A percentile compares a stretch with the other conserved stretches of the same genome.
Conservation (phyloP, 805 yeast genomes). For the Teunomyces barrocoloradensis region DNA sequence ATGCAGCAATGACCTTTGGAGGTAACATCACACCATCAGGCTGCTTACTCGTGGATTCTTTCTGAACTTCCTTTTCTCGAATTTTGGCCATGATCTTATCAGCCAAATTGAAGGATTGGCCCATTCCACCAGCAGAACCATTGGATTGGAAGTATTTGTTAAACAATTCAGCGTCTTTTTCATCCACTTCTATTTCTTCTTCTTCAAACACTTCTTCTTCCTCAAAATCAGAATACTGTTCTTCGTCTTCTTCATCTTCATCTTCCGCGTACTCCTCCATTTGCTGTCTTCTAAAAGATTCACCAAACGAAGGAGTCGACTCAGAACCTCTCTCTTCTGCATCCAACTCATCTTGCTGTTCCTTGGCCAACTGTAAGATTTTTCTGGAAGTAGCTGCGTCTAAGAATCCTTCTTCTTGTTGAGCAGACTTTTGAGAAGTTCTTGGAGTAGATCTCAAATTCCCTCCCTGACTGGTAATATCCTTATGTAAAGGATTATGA, state of each 20-base stretch:
- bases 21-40: conserved; percentile 83
- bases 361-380: conserved; percentile 84
- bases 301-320: conserved; percentile 19
- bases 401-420: conserved; percentile 48
- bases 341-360: conserved; percentile 88
- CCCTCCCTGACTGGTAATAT: conserved; percentile 73
- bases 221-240: conserved; percentile 55
- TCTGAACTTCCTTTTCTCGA: conserved; percentile 59
- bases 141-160: conserved; percentile 64
- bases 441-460: conserved; percentile 50
- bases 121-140: conserved; percentile 23
- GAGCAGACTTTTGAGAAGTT: conserved; percentile 19
- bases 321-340: conserved; percentile 51
- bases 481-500: conserved; percentile 79
- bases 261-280: conserved; percentile 31
- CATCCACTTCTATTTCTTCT: conserved; percentile 68
- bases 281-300: conserved; percentile 19
- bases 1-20: conserved; percentile 94
- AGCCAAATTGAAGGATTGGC: conserved; percentile 67
- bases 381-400: conserved; percentile 83
- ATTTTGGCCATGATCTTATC: conserved; percentile 92
- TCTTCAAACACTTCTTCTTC: conserved; percentile 49
- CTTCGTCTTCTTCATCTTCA: conserved; percentile 46
- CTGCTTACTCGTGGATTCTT: conserved; percentile 35
- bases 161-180: conserved; percentile 80